A percentile compares a stretch with the other conserved stretches of the same genome.
These are phyloP conservation scores for Paramecium caudatum DNA, from an alignment of 73 alveolate genomes.

Conservation along the genomic window DNA sequence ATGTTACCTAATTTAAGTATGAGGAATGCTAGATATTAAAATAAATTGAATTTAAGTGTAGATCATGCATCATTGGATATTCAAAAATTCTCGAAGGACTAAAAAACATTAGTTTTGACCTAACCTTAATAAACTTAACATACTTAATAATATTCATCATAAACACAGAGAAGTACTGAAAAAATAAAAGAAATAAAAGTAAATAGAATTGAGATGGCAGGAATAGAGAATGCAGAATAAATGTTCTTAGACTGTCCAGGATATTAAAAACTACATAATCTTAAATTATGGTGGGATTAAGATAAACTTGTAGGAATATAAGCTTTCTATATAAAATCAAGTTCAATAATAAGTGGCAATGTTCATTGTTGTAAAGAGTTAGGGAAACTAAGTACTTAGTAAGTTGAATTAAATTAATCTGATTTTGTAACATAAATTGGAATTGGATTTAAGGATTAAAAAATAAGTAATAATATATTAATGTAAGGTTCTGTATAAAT, in stretches of 20 bases:
- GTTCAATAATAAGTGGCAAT: background rate
- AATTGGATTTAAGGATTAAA: background rate
- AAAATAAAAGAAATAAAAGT: background rate
- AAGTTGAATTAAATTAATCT: background rate
- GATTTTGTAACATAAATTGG: background rate
- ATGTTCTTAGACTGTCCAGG: background rate
- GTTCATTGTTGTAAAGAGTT: background rate
- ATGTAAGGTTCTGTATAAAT: background rate
- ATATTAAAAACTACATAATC: background rate
- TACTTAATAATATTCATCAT: background rate
- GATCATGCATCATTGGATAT: background rate
- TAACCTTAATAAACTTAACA: background rate
- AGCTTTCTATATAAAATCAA: background rate
- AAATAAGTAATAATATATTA: background rate
- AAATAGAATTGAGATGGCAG: background rate
- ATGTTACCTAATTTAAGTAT: constrained; percentile 10
- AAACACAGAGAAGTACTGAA: background rate
- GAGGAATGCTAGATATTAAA: background rate
- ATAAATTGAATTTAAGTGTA: background rate
- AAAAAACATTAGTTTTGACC: no score
- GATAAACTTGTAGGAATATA: background rate
- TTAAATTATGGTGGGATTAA: constrained; percentile 12
- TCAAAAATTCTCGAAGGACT: background rate
- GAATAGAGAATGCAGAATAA: background rate
- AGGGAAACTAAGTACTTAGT: background rate